Evolutionary conservation across 2,329 filamentous ascomycete species (phyloP).

Genomic region (Trichophyton simii): DNA sequence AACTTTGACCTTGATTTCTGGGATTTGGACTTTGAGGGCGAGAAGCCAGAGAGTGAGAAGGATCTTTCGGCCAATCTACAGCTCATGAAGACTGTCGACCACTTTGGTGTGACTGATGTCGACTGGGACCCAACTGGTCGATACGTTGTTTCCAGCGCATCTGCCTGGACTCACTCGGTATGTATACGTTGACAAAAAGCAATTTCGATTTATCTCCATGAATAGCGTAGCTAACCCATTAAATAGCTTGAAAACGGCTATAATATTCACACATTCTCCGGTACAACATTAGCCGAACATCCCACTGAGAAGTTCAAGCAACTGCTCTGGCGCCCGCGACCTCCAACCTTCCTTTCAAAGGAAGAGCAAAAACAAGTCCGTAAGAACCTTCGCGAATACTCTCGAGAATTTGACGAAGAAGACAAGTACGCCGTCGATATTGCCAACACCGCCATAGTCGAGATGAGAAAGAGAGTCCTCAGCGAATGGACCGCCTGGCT

Average conservation of each 20-base stretch:
- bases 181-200: slow-evolving; percentile 27
- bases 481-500: slow-evolving; percentile 86
- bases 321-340: slow-evolving; percentile 85
- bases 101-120: slow-evolving; percentile 94
- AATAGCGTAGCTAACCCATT: slow-evolving; percentile 14
- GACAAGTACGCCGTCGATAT: slow-evolving; percentile 87
- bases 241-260: slow-evolving; percentile 95
- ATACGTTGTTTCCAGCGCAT: slow-evolving; percentile 86
- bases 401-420: slow-evolving; percentile 85
- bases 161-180: slow-evolving; percentile 91
- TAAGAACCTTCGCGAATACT: slow-evolving; percentile 97
- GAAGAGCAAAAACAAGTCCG: slow-evolving; percentile 96
- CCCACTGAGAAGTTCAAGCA: slow-evolving; percentile 96
- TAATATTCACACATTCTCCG: slow-evolving; percentile 94
- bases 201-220: neutral
- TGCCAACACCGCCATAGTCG: slow-evolving; percentile 86
- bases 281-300: slow-evolving; percentile 78
- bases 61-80: slow-evolving; percentile 89
- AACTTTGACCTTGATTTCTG: slow-evolving; percentile 95
- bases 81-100: slow-evolving; percentile 83
- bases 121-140: slow-evolving; percentile 97
- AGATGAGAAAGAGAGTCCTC: slow-evolving; percentile 67
- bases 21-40: slow-evolving; percentile 95
- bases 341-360: slow-evolving; percentile 79
- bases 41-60: slow-evolving; percentile 86